Conservation (phyloP, 495 filamentous ascomycete species). For the Rhizodiscina lignyota region DNA sequence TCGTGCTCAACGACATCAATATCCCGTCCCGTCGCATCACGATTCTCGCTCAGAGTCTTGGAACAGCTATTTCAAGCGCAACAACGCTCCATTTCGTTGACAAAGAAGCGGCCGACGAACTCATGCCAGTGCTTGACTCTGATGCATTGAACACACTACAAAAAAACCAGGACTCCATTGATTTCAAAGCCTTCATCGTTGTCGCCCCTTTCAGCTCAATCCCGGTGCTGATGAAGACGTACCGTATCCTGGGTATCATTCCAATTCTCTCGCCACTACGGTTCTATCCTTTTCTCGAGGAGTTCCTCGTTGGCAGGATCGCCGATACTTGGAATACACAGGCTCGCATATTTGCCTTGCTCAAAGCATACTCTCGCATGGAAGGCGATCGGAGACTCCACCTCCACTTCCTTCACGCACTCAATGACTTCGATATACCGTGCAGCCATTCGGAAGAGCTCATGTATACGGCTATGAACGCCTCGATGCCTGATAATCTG, state of each 20-base stretch:
- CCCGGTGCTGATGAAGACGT: slow-evolving; percentile 51
- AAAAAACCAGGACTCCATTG: background rate
- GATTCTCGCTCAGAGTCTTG: slow-evolving; percentile 76
- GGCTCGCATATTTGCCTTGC: slow-evolving; percentile 23
- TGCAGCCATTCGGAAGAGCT: too few species aligned
- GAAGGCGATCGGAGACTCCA: background rate
- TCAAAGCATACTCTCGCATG: background rate
- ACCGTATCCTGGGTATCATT: slow-evolving; percentile 55
- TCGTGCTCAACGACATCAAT: slow-evolving; percentile 44
- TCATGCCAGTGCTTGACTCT: background rate
- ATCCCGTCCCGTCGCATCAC: slow-evolving; percentile 58
- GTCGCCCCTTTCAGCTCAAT: slow-evolving; percentile 66
- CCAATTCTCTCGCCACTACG: slow-evolving; percentile 64
- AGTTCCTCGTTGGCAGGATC: slow-evolving; percentile 29
- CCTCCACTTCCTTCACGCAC: background rate
- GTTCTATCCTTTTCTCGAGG: slow-evolving; percentile 34
- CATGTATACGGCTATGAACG: too few species aligned
- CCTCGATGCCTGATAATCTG: too few species aligned
- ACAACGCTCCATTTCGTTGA: slow-evolving; percentile 50
- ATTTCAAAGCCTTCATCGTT: slow-evolving; percentile 55
- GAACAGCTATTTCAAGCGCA: slow-evolving; percentile 65
- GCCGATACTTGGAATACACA: slow-evolving; percentile 40
- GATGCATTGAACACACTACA: background rate
- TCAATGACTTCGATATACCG: background rate
- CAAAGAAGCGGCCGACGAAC: slow-evolving; percentile 4